phyloP scores from a whole-genome alignment of 2,329 filamentous ascomycete species.

The Ophiosphaerella herpotricha region DNA sequence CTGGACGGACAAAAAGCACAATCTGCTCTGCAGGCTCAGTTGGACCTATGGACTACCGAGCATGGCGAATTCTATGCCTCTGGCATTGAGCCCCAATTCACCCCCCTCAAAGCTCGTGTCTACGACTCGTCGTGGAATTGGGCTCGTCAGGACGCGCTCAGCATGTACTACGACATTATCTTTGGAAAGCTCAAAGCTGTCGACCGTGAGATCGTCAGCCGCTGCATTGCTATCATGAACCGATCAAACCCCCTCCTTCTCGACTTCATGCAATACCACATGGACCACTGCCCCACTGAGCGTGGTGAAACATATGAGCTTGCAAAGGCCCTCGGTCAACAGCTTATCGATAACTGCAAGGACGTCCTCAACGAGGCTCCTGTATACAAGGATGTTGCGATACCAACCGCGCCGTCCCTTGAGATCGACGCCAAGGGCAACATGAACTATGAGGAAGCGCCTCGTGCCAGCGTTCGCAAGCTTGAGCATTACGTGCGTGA shows the following conservation, averaged over 20 bases:
- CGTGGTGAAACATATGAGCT: conserved; percentile 96
- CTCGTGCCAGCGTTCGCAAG: conserved; percentile 88
- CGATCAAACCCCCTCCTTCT: conserved; percentile 93
- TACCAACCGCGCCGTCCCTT: conserved; percentile 90
- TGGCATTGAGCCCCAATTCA: conserved; percentile 94
- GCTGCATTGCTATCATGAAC: conserved; percentile 99
- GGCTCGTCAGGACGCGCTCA: conserved; percentile 95
- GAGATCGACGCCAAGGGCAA: conserved; percentile 92
- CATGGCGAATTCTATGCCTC: conserved; percentile 96
- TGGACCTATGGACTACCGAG: conserved; percentile 93
- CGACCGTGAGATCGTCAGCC: conserved; percentile 96
- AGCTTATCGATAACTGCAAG: conserved; percentile 96
- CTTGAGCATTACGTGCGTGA: conserved; percentile 98
- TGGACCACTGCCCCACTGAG: conserved; percentile 96
- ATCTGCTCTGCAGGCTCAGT: conserved; percentile 84
- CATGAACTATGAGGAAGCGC: conserved; percentile 86
- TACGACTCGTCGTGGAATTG: conserved; percentile 99
- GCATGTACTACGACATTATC: conserved; percentile 99
- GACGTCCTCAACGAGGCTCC: conserved; percentile 84
- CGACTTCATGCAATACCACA: conserved; percentile 99
- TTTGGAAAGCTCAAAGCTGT: conserved; percentile 92
- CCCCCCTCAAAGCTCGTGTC: conserved; percentile 86
- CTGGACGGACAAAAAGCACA: conserved; percentile 83
- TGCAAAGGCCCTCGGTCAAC: conserved; percentile 90
- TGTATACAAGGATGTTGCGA: conserved; percentile 92